phyloP scores from a whole-genome alignment of 2,329 filamentous ascomycete species.

The Chalaropsis thielavioides region DNA sequence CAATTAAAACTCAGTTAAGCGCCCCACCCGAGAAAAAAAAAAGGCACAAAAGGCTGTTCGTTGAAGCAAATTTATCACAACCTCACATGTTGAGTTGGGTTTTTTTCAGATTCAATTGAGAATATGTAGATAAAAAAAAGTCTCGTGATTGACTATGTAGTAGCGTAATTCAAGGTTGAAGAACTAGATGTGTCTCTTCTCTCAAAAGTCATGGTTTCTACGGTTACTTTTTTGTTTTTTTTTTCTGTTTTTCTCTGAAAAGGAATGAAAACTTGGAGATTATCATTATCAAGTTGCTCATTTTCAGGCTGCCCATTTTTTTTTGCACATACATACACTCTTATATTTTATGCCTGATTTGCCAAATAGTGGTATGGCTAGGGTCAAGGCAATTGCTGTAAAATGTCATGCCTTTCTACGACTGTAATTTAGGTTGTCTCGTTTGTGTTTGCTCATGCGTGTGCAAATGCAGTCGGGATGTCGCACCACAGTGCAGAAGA shows the following conservation, averaged over 20 bases:
- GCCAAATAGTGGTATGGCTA: background rate
- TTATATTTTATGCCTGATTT: background rate
- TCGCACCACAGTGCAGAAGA: background rate
- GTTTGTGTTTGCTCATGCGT: slow-evolving; percentile 8
- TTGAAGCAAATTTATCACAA: background rate
- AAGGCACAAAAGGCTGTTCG: too few relatives aligned
- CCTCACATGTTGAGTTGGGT: background rate
- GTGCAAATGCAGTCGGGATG: background rate
- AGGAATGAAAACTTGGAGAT: too few relatives aligned
- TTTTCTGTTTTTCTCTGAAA: too few relatives aligned
- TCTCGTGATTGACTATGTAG: too few relatives aligned
- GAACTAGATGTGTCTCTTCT: background rate
- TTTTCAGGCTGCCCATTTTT: background rate
- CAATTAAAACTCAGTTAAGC: slow-evolving; percentile 6
- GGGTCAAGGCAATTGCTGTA: background rate
- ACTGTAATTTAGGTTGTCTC: slow-evolving; percentile 7
- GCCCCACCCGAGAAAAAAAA: background rate
- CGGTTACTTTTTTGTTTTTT: background rate
- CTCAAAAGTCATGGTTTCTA: too few relatives aligned
- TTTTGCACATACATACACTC: background rate
- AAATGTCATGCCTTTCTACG: background rate
- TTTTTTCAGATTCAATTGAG: background rate
- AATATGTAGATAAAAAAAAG: background rate
- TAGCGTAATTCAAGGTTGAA: too few relatives aligned
- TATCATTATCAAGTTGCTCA: background rate